Evolutionary conservation across 352 stramenopile species (phyloP).

Genomic region (Proteromonas lacertae): DNA sequence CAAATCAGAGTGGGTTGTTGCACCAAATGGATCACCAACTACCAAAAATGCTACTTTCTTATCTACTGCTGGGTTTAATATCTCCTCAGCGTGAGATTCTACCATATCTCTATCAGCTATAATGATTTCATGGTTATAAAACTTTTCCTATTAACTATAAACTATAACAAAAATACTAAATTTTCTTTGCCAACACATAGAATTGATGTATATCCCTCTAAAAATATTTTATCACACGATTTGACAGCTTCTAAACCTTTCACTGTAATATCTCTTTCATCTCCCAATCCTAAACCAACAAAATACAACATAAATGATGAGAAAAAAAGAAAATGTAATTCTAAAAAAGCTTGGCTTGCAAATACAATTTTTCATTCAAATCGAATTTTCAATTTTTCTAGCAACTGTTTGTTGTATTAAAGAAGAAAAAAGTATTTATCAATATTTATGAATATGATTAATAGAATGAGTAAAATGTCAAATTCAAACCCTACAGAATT

Average conservation of each 20-base stretch:
- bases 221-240: conserved; percentile 58
- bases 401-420: too few relatives aligned
- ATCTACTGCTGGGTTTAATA: conserved; percentile 51
- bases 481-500: too few relatives aligned
- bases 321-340: too few relatives aligned
- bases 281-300: conserved; percentile 73
- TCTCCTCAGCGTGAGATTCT: conserved; percentile 74
- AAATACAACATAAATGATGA: conserved; percentile 59
- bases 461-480: too few relatives aligned
- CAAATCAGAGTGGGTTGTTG: conserved; percentile 89
- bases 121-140: conserved; percentile 50
- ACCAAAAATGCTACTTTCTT: conserved; percentile 78
- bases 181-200: conserved; percentile 34
- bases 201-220: conserved; percentile 91
- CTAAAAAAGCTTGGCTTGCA: too few relatives aligned
- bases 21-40: conserved; percentile 80
- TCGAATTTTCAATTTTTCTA: too few relatives aligned
- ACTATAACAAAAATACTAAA: conserved; percentile 12
- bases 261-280: conserved; percentile 93
- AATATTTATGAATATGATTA: too few relatives aligned
- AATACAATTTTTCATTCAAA: too few relatives aligned
- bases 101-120: conserved; percentile 65
- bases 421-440: too few relatives aligned
- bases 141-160: conserved; percentile 25
- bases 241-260: conserved; percentile 72